phyloP scores from a whole-genome alignment of 768 basidiomycete genomes.

The Lactifluus piperatus region DNA sequence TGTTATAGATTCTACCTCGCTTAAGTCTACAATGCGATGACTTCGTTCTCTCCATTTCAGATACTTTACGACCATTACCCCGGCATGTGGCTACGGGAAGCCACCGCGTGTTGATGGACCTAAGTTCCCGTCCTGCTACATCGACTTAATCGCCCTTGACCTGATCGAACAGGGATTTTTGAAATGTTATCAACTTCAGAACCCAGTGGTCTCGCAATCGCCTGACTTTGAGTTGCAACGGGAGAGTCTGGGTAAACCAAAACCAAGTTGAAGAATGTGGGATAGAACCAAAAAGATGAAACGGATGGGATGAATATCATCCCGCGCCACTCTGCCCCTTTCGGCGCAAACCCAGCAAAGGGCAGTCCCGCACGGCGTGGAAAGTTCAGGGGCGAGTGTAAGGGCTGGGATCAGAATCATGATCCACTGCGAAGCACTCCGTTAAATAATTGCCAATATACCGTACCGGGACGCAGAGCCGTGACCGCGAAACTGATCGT shows the following conservation, averaged over 20 bases:
- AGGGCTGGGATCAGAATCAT: background rate
- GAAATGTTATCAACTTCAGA: background rate
- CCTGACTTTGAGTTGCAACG: background rate
- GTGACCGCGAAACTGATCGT: conserved; percentile 3
- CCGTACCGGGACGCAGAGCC: too few relatives aligned
- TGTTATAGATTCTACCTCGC: background rate
- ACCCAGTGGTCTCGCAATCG: background rate
- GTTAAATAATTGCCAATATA: background rate
- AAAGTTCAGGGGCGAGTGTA: background rate
- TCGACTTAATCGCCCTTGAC: background rate
- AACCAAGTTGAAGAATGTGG: background rate
- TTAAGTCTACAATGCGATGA: background rate
- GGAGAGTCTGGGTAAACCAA: background rate
- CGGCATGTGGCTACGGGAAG: background rate
- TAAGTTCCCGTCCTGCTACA: background rate
- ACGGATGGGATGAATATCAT: background rate
- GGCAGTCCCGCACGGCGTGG: background rate
- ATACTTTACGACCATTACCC: background rate
- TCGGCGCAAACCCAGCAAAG: background rate
- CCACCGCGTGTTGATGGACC: background rate
- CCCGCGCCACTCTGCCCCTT: background rate
- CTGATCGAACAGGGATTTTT: background rate
- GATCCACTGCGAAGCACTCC: background rate
- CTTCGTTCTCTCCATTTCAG: background rate
- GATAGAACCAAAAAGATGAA: background rate